Conservation (phyloP, 495 filamentous ascomycete genomes). For the Penicillium steckii region DNA sequence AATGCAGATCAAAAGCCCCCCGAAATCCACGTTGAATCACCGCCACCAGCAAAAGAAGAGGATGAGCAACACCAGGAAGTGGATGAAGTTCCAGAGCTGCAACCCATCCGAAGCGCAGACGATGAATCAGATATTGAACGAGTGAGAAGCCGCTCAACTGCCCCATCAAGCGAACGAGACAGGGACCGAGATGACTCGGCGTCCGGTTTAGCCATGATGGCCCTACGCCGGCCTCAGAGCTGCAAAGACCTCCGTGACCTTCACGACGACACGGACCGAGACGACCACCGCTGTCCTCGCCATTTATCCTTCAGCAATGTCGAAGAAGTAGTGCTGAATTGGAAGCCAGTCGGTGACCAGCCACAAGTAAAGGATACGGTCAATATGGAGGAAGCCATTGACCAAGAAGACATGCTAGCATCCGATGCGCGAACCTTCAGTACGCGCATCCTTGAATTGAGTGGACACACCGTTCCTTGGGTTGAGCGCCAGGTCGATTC, state of each 20-base stretch:
- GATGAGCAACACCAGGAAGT: conserved; percentile 19
- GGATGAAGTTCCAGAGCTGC: conserved; percentile 8
- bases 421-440: conserved; percentile 62
- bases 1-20: conserved; percentile 27
- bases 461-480: conserved; percentile 58
- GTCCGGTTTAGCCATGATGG: conserved; percentile 29
- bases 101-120: conserved; percentile 19
- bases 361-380: conserved; percentile 28
- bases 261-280: conserved; percentile 21
- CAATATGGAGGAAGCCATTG: conserved; percentile 42
- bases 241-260: conserved; percentile 29
- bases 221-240: conserved; percentile 47
- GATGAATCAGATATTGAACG: conserved; percentile 33
- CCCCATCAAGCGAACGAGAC: conserved; percentile 33
- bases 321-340: conserved; percentile 80
- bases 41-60: conserved; percentile 14
- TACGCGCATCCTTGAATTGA: conserved; percentile 48
- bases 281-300: conserved; percentile 59
- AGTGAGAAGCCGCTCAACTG: conserved; percentile 33
- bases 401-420: conserved; percentile 48
- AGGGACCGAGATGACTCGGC: conserved; percentile 15
- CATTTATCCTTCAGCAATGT: conserved; percentile 86
- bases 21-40: conserved; percentile 37
- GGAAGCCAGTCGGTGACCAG: conserved; percentile 51
- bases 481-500: conserved; percentile 59